Evolutionary conservation across 2,329 filamentous ascomycete genomes (phyloP), one percentile per base, ranked within the genome.

Genomic region (Hirsutella thompsonii): DNA sequence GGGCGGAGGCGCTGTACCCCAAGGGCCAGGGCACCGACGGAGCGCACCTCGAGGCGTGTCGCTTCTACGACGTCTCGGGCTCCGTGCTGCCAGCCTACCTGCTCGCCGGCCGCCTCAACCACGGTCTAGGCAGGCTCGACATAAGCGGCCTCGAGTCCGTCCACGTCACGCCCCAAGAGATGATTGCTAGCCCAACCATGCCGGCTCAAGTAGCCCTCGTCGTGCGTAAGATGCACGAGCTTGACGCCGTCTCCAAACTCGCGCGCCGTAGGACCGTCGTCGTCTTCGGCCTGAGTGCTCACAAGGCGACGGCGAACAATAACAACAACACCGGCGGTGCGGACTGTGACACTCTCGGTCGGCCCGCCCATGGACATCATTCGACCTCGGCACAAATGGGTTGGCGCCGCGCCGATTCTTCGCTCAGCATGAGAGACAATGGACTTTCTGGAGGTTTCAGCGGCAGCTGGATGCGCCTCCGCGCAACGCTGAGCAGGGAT

Each of bases 51-150:
- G 62, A 65, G 28, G 61, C 62, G 2, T 63, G 68, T 0, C 62
- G 67, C 0, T 74, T 74, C 51, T 74, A 68, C 49, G 63, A 70
- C 37, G 60, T 73, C 11, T 70, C 67, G 55, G 66, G 65, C 8
- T 68, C 67, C 2, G 56, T 73, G 19, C 57, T 74, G 34, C 63
- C 70, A 0, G 70, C 70, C 0, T 56, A 66, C 6, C 58, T 67
- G 46, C 59, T 74, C 23, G 63, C 69, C 3, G 53, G 60, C 4
- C 61, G 61, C 39, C 60, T 73, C 37, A 70, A 66, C 40, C 55
- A 56, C 3, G 59, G 61, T 14, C 55, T 74, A 8, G 55, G 62
- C 1, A 54, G 53, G 20, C 49, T 64, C 10, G 48, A 53, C 11
- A 47, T 67, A 9, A 54, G 56, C 0, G 65, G 62, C 2, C 51